phyloP scores from a whole-genome alignment of 2,329 filamentous ascomycete species.

The Curvularia lunata region DNA sequence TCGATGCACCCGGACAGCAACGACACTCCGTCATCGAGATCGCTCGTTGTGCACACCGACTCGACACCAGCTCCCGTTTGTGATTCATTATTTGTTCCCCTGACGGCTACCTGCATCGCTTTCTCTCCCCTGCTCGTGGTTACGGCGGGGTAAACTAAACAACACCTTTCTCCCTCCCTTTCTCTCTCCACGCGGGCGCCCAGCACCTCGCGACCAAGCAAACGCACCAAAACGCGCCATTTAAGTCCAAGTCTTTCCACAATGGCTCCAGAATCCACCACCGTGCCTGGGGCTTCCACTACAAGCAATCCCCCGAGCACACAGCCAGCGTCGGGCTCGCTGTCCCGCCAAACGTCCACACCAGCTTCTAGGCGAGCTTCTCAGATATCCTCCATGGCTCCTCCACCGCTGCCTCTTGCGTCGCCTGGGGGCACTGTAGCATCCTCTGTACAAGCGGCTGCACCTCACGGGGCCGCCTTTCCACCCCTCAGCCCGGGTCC shows the following conservation, averaged over 20 bases:
- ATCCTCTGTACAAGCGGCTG: conserved; percentile 17
- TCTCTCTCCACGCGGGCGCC: not conserved
- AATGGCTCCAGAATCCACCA: conserved; percentile 60
- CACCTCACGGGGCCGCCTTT: conserved; percentile 43
- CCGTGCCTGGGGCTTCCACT: conserved; percentile 50
- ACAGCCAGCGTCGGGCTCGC: conserved; percentile 36
- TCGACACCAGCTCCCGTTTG: not conserved
- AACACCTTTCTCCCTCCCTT: not conserved
- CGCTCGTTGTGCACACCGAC: conserved; percentile 15
- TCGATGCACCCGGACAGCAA: conserved; percentile 12
- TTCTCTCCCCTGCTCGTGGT: conserved; percentile 1
- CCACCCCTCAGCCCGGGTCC: conserved; percentile 47
- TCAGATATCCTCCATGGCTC: conserved; percentile 56
- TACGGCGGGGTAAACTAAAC: conserved; percentile 16
- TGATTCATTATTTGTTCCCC: not conserved
- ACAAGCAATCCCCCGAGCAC: conserved; percentile 27
- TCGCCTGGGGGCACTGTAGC: conserved; percentile 44
- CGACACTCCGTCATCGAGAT: conserved; percentile 10
- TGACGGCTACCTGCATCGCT: conserved; percentile 3
- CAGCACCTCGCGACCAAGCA: conserved; percentile 1
- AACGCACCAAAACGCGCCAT: conserved; percentile 17
- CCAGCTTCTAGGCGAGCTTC: conserved; percentile 44
- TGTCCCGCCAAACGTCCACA: conserved; percentile 33
- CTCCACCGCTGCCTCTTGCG: conserved; percentile 52
- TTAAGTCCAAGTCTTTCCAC: conserved; percentile 11